These are phyloP conservation scores for Styphnolobium japonicum DNA, from an alignment of 306 rosid species.

Conservation along the genomic window DNA sequence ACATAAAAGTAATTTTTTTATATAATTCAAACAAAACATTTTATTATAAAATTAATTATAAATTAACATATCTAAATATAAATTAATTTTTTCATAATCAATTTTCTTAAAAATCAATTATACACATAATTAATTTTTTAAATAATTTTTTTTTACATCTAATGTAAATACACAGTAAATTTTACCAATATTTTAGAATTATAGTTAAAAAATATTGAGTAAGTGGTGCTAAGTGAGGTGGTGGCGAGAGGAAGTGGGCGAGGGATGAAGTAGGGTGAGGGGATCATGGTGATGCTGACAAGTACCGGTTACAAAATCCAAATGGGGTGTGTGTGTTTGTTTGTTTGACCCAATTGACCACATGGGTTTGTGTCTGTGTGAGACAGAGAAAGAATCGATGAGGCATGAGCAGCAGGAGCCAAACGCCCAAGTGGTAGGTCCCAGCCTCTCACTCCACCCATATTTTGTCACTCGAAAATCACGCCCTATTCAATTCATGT, in stretches of 20 bases:
- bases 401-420: neutral
- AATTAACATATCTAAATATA: too few relatives aligned
- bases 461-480: constrained; percentile 1
- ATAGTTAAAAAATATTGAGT: too few relatives aligned
- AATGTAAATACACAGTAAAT: too few relatives aligned
- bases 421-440: neutral
- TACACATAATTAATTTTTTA: too few relatives aligned
- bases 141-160: too few relatives aligned
- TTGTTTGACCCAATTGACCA: constrained; percentile 30
- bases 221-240: too few relatives aligned
- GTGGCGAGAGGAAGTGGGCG: neutral
- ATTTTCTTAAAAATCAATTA: too few relatives aligned
- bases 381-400: neutral
- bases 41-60: too few relatives aligned
- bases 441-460: neutral
- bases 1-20: too few relatives aligned
- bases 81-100: too few relatives aligned
- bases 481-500: neutral
- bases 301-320: constrained; percentile 35
- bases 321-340: neutral
- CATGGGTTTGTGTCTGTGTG: neutral
- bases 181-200: too few relatives aligned
- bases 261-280: neutral
- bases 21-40: too few relatives aligned
- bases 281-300: constrained; percentile 35